phyloP scores from a whole-genome alignment of 257 asterid genomes.

The Mentha longifolia region DNA sequence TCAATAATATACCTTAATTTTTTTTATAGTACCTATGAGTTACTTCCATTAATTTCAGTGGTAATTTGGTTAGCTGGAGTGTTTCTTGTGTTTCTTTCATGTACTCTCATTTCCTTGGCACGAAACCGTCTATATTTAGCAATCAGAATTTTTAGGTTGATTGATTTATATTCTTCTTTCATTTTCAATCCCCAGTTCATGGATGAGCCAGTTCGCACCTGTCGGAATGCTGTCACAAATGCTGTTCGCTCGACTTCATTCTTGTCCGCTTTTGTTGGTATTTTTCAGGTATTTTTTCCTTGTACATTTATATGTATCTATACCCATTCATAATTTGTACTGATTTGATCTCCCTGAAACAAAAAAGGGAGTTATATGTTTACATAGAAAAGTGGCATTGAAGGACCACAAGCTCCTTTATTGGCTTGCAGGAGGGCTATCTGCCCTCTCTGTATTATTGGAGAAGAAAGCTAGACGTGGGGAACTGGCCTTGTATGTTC shows the following conservation, averaged over 20 bases:
- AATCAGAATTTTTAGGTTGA: conserved; percentile 3
- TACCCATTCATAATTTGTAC: conserved; percentile 28
- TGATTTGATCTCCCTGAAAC: conserved; percentile 44
- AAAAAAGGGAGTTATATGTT: conserved; percentile 82
- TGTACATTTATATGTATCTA: conserved; percentile 27
- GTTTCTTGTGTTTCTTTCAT: conserved; percentile 4
- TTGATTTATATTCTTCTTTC: conserved; percentile 8
- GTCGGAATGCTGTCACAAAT: conserved; percentile 85
- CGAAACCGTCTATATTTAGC: neutral
- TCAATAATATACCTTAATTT: neutral
- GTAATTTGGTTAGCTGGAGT: neutral
- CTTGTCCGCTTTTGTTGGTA: conserved; percentile 95
- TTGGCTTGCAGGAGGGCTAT: conserved; percentile 90
- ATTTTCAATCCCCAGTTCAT: conserved; percentile 60
- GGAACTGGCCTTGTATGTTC: conserved; percentile 93
- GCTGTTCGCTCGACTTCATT: conserved; percentile 94
- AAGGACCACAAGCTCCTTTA: conserved; percentile 96
- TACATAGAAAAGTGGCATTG: conserved; percentile 83
- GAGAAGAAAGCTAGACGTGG: conserved; percentile 99
- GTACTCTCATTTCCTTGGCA: neutral
- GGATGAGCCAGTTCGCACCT: conserved; percentile 91
- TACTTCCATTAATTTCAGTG: neutral
- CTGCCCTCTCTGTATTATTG: conserved; percentile 89
- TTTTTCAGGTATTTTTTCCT: conserved; percentile 76
- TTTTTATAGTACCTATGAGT: neutral